Percentiles rank a stretch among this genome's conserved stretches.
Evolutionary conservation across 495 filamentous ascomycete species (phyloP).

Genomic region (Collariella sp.): DNA sequence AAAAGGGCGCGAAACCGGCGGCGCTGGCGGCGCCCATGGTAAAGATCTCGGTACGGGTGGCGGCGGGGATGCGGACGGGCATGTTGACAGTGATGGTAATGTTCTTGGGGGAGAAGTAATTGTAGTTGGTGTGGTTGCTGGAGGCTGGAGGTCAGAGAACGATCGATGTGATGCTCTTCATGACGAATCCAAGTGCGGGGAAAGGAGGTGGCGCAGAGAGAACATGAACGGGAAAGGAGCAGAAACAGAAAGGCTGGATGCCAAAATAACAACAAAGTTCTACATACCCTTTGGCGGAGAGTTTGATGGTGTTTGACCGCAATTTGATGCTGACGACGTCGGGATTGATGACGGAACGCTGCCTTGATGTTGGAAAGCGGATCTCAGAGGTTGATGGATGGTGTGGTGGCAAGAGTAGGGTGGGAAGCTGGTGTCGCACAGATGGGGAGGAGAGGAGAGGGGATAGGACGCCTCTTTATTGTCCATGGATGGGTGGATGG

Average conservation of each 20-base stretch:
- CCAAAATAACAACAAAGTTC: not conserved
- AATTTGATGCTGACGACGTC: not conserved
- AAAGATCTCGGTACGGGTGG: slow-evolving; percentile 32
- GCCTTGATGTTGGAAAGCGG: not conserved
- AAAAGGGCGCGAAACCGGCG: slow-evolving; percentile 39
- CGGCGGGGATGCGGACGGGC: slow-evolving; percentile 40
- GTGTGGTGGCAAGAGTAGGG: not conserved
- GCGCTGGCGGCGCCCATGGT: slow-evolving; percentile 38
- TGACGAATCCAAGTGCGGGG: not conserved
- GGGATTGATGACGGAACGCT: not conserved
- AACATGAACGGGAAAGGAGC: too few relatives aligned
- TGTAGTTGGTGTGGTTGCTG: not conserved
- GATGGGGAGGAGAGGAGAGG: slow-evolving; percentile 11
- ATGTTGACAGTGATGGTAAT: slow-evolving; percentile 26
- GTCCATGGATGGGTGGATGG: slow-evolving; percentile 9
- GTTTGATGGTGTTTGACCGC: not conserved
- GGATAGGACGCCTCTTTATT: slow-evolving; percentile 20
- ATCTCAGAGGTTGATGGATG: not conserved
- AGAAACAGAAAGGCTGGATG: not conserved
- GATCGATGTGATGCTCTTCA: not conserved
- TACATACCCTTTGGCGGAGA: not conserved
- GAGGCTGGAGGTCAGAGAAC: not conserved
- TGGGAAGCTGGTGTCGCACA: slow-evolving; percentile 13
- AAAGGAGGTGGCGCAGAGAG: not conserved
- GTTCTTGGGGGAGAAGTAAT: not conserved